A percentile compares a stretch with the other conserved stretches of the same genome.
phyloP scores from a whole-genome alignment of 331 rosid species.

The Malus hybrid region DNA sequence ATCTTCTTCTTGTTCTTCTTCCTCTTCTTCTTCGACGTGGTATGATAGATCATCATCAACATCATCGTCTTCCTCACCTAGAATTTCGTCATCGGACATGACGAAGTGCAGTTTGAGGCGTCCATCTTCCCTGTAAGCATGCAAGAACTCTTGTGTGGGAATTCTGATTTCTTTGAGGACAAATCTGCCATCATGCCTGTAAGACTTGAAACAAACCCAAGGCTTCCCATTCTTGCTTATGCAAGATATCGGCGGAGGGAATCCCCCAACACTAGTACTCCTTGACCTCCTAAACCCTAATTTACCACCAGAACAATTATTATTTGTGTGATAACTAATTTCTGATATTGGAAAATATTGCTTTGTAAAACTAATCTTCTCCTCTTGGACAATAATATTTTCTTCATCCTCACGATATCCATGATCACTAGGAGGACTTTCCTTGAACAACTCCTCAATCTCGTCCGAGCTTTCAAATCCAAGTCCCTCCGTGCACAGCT shows the following conservation, averaged over 20 bases:
- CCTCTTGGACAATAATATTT: slow-evolving; percentile 5
- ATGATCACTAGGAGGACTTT: neutral
- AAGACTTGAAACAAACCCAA: slow-evolving; percentile 64
- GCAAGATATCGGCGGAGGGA: slow-evolving; percentile 91
- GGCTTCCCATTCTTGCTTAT: slow-evolving; percentile 76
- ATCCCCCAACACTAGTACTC: slow-evolving; percentile 21
- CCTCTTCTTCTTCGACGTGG: neutral
- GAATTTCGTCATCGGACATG: slow-evolving; percentile 35
- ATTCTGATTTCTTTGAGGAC: slow-evolving; percentile 66
- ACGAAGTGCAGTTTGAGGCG: slow-evolving; percentile 72
- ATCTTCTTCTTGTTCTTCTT: neutral
- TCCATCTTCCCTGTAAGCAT: slow-evolving; percentile 83
- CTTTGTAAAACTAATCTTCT: slow-evolving; percentile 15
- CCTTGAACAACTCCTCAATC: slow-evolving; percentile 45
- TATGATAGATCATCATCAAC: neutral
- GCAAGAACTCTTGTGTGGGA: slow-evolving; percentile 63
- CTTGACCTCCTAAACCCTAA: slow-evolving; percentile 33
- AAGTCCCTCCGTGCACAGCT: slow-evolving; percentile 87
- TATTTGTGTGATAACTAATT: neutral
- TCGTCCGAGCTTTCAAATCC: slow-evolving; percentile 87
- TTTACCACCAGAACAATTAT: slow-evolving; percentile 15
- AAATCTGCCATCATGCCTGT: slow-evolving; percentile 77
- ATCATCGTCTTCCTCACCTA: slow-evolving; percentile 24
- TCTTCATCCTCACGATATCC: slow-evolving; percentile 8
- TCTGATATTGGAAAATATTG: neutral